phyloP scores from a whole-genome alignment of 164 flowering plant species.

The Hamamelis virginiana region DNA sequence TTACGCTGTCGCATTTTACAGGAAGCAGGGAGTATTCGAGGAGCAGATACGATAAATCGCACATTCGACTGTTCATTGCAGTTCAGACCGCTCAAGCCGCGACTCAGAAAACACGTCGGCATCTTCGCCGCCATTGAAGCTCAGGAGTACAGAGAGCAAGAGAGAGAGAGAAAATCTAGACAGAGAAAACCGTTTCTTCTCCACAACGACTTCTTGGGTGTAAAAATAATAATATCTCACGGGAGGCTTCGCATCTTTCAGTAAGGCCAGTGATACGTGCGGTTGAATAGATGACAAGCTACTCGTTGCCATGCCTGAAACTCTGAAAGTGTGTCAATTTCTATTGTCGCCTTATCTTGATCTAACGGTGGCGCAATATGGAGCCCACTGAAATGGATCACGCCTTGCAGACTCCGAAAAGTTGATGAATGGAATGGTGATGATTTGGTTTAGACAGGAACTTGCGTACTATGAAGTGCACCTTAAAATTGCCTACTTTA shows the following conservation, averaged over 20 bases:
- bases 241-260: neutral
- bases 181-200: too few species aligned
- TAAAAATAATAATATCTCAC: neutral
- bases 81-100: slow-evolving; percentile 27
- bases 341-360: too few species aligned
- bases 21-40: slow-evolving; percentile 36
- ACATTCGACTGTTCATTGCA: slow-evolving; percentile 18
- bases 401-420: too few species aligned
- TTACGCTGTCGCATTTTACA: slow-evolving; percentile 58
- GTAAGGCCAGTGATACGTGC: neutral
- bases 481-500: too few species aligned
- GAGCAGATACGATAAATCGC: slow-evolving; percentile 23
- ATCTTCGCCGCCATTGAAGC: slow-evolving; percentile 45
- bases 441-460: too few species aligned
- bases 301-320: too few species aligned
- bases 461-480: too few species aligned
- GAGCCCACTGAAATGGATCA: too few species aligned
- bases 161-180: neutral
- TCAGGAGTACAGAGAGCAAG: slow-evolving; percentile 13
- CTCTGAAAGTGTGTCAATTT: too few species aligned
- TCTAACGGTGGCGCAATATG: too few species aligned
- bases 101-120: slow-evolving; percentile 34
- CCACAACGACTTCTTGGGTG: too few species aligned
- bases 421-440: too few species aligned
- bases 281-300: neutral